Evolutionary conservation across 306 rosid genomes (phyloP).

Genomic region (Geum urbanum): DNA sequence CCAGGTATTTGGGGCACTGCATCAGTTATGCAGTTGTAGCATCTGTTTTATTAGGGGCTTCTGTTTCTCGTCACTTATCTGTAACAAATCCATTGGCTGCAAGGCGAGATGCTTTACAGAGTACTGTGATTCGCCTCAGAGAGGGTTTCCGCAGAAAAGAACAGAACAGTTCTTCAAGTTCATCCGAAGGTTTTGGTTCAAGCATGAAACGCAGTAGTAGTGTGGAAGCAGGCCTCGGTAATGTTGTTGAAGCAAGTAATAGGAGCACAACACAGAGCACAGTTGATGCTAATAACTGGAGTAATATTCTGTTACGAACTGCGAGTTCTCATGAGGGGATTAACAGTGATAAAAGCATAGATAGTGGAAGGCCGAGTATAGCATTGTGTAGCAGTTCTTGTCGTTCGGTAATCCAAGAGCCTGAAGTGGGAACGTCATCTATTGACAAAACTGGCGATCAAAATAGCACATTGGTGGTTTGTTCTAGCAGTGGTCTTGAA

Average conservation of each 20-base stretch:
- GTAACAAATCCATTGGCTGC: constrained; percentile 87
- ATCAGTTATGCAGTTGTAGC: constrained; percentile 98
- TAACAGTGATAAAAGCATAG: constrained; percentile 90
- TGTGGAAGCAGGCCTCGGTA: constrained; percentile 82
- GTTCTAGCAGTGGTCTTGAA: constrained; percentile 90
- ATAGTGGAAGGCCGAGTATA: constrained; percentile 97
- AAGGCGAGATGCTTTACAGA: constrained; percentile 96
- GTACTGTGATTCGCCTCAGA: constrained; percentile 94
- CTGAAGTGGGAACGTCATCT: constrained; percentile 61
- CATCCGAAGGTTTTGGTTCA: constrained; percentile 97
- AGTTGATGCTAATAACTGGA: constrained; percentile 80
- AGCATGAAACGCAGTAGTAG: constrained; percentile 98
- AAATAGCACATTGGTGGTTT: constrained; percentile 60
- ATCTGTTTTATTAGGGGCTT: constrained; percentile 85
- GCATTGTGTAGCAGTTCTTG: constrained; percentile 92
- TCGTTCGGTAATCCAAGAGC: constrained; percentile 83
- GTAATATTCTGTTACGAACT: constrained; percentile 53
- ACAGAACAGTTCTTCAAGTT: constrained; percentile 93
- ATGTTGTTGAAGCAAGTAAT: constrained; percentile 60
- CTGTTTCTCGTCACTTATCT: constrained; percentile 93
- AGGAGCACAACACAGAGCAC: constrained; percentile 51
- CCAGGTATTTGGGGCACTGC: constrained; percentile 98
- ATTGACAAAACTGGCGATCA: constrained; percentile 64
- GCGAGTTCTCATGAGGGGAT: constrained; percentile 81
- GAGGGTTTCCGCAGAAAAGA: constrained; percentile 96